Conservation (phyloP, 306 rosid species). For the Quercus cerris region DNA sequence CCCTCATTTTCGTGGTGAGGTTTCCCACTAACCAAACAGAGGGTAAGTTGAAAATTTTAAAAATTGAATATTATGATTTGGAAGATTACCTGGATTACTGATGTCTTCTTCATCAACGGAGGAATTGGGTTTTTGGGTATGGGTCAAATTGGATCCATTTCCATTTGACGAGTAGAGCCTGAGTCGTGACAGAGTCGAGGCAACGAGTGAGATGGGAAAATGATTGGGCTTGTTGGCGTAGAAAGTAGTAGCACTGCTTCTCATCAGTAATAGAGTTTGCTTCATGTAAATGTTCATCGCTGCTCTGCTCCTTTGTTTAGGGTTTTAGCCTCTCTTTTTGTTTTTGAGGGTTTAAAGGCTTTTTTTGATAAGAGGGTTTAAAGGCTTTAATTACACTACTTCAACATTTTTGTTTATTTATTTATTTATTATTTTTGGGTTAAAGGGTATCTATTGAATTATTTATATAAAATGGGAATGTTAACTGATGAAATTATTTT, state of each 20-base stretch:
- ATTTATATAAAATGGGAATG: too few species aligned
- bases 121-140: conserved; percentile 7
- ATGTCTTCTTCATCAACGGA: conserved; percentile 17
- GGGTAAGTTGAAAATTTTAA: background rate
- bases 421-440: too few species aligned
- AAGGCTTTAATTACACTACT: too few species aligned
- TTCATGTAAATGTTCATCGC: conserved; percentile 26
- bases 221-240: conserved; percentile 35
- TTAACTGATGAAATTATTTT: too few species aligned
- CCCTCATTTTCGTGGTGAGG: background rate
- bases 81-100: conserved; percentile 35
- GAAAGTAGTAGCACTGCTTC: conserved; percentile 25
- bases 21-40: background rate
- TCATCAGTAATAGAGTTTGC: conserved; percentile 14
- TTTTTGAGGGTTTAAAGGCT: too few species aligned
- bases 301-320: background rate
- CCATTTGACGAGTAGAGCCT: conserved; percentile 27
- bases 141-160: background rate
- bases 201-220: conserved; percentile 21
- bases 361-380: too few species aligned
- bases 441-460: too few species aligned
- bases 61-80: background rate
- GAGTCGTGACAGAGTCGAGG: conserved; percentile 24
- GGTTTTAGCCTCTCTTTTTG: background rate
- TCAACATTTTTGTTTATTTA: too few species aligned